Percentiles rank a stretch among this genome's conserved stretches.
Conservation (phyloP, 176 grass and related monocot species). For the Saccharum spontaneum region DNA sequence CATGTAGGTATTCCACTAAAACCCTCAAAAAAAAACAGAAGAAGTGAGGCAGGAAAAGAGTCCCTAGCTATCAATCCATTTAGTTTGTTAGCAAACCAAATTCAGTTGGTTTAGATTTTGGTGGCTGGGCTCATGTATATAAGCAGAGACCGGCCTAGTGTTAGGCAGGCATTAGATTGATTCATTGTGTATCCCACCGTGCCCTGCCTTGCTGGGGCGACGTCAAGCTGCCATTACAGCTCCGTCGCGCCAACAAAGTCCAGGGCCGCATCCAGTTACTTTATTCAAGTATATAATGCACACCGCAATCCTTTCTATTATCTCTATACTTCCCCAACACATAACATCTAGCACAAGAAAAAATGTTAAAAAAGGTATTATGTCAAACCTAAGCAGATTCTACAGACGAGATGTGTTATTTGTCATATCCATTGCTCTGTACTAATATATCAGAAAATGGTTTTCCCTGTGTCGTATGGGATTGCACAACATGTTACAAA, state of each 20-base stretch:
- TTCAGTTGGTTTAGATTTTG: background rate
- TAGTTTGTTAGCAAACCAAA: background rate
- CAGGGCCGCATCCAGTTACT: background rate
- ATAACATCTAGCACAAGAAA: constrained; percentile 25
- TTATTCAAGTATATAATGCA: background rate
- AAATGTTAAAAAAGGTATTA: constrained; percentile 1
- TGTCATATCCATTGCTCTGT: constrained; percentile 24
- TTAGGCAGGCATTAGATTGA: background rate
- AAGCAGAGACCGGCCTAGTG: background rate
- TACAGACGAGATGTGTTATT: background rate
- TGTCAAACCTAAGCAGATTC: background rate
- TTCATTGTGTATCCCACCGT: background rate
- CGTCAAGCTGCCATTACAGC: background rate
- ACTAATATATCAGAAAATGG: background rate
- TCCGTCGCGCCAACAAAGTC: background rate
- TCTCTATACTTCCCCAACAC: background rate
- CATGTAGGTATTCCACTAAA: background rate
- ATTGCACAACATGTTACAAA: constrained; percentile 1
- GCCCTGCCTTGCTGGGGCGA: background rate
- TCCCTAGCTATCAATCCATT: background rate
- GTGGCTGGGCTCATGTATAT: background rate
- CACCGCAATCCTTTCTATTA: background rate
- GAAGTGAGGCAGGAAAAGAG: background rate
- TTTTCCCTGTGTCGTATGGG: background rate
- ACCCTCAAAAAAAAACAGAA: background rate